Percentiles rank a stretch among this genome's conserved stretches.
phyloP scores from a whole-genome alignment of 2,329 filamentous ascomycete genomes.

The Nakataea oryzae region DNA sequence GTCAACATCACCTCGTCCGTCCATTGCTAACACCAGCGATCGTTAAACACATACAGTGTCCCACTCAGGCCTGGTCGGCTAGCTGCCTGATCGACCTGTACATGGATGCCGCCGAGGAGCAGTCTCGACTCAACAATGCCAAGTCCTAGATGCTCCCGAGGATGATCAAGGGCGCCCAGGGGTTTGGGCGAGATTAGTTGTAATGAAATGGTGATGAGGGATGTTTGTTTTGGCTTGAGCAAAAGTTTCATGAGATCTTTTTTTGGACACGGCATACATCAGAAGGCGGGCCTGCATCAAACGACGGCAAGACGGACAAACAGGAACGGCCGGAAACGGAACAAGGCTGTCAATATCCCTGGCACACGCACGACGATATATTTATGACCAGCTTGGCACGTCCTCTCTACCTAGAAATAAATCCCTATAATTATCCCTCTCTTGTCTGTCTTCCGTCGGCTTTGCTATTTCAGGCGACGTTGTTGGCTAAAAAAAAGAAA shows the following conservation, averaged over 20 bases:
- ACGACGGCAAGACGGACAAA: neutral
- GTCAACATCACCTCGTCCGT: neutral
- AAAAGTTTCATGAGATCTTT: neutral
- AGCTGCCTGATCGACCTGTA: slow-evolving; percentile 92
- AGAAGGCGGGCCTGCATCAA: neutral
- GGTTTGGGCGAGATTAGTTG: neutral
- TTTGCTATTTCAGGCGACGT: no score
- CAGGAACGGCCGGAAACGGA: neutral
- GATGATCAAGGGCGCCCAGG: neutral
- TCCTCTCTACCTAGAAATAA: neutral
- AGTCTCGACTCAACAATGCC: slow-evolving; percentile 12
- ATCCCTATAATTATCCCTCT: neutral
- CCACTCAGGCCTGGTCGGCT: slow-evolving; percentile 94
- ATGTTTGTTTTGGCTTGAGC: neutral
- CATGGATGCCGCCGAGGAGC: slow-evolving; percentile 67
- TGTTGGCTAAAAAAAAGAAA: no score
- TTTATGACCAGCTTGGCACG: neutral
- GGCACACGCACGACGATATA: neutral
- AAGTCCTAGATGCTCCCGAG: neutral
- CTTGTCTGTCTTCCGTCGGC: neutral
- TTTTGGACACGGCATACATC: neutral
- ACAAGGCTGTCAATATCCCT: neutral
- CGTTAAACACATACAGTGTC: slow-evolving; percentile 46
- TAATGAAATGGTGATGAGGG: neutral
- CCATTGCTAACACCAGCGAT: neutral